Conservation (phyloP, 1,284 basidiomycete species). For the Pseudomicrostroma phylloplanum region DNA sequence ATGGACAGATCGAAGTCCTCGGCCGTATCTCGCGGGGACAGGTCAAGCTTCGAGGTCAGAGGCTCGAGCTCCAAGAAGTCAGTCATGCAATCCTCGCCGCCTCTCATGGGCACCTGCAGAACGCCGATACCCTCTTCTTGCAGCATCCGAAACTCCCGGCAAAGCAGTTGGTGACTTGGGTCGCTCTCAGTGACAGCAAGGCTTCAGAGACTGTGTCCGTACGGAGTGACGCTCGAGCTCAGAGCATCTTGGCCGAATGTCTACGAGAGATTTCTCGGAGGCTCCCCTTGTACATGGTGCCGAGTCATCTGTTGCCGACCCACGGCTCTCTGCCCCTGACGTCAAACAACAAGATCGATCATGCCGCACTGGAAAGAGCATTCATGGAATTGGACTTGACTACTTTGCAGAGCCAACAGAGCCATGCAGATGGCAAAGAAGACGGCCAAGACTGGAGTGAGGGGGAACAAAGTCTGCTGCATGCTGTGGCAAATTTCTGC, state of each 20-base stretch:
- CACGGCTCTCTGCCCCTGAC: conserved; percentile 33
- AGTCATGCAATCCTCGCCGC: conserved; percentile 18
- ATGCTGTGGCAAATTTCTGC: conserved; percentile 19
- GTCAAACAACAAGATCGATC: conserved; percentile 47
- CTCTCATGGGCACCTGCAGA: conserved; percentile 11
- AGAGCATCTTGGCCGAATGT: not conserved
- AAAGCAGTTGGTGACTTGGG: conserved; percentile 43
- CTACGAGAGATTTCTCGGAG: conserved; percentile 21
- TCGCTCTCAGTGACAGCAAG: conserved; percentile 13
- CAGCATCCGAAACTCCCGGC: conserved; percentile 34
- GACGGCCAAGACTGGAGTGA: conserved; percentile 17
- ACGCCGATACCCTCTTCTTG: conserved; percentile 37
- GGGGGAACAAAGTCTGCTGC: conserved; percentile 21
- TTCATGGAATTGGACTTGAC: conserved; percentile 21
- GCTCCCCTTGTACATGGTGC: conserved; percentile 43
- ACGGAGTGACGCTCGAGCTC: conserved; percentile 11
- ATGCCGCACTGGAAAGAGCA: conserved; percentile 21
- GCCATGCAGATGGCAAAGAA: conserved; percentile 13
- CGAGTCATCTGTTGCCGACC: conserved; percentile 33
- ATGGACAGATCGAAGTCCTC: conserved; percentile 41
- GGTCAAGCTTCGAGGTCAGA: conserved; percentile 49
- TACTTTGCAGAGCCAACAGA: conserved; percentile 17
- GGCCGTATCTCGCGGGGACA: conserved; percentile 43
- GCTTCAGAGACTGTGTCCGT: not conserved
- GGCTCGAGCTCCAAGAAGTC: conserved; percentile 48